phyloP scores from a whole-genome alignment of 345 rosid species.

The Trapa incisa region DNA sequence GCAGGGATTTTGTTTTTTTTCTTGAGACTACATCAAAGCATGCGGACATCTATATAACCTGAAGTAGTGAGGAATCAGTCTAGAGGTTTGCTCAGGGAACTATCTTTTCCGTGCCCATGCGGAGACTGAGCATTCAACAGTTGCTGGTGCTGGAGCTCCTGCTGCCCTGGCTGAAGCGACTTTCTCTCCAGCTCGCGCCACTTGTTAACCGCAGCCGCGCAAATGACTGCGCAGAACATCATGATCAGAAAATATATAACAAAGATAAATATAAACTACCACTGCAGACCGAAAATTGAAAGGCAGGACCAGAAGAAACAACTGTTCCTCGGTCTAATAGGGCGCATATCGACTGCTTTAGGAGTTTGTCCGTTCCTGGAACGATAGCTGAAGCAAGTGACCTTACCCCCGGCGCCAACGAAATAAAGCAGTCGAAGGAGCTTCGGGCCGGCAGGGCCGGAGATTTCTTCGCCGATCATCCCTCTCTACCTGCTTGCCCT shows the following conservation, averaged over 20 bases:
- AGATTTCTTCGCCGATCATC: constrained; percentile 29
- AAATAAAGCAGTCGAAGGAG: constrained; percentile 41
- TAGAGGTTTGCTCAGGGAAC: constrained; percentile 24
- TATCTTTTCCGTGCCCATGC: constrained; percentile 12
- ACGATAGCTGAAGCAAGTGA: background rate
- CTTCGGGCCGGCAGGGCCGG: constrained; percentile 58
- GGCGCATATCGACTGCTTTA: background rate
- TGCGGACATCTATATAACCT: background rate
- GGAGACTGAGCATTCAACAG: constrained; percentile 16
- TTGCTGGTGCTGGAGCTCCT: constrained; percentile 12
- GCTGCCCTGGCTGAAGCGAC: constrained; percentile 26
- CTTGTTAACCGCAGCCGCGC: constrained; percentile 47
- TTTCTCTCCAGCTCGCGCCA: constrained; percentile 64
- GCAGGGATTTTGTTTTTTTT: background rate
- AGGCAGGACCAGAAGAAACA: background rate
- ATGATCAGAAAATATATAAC: background rate
- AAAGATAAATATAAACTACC: too few species aligned
- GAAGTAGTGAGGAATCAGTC: constrained; percentile 19
- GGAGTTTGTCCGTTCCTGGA: too few species aligned
- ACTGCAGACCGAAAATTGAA: background rate
- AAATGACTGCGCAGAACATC: constrained; percentile 30
- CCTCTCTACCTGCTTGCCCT: background rate
- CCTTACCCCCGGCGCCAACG: constrained; percentile 74
- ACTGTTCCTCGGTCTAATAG: background rate
- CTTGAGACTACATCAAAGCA: background rate